These are phyloP conservation scores for Alternaria longipes DNA, from an alignment of 2,329 filamentous ascomycete species.

Conservation along the genomic window DNA sequence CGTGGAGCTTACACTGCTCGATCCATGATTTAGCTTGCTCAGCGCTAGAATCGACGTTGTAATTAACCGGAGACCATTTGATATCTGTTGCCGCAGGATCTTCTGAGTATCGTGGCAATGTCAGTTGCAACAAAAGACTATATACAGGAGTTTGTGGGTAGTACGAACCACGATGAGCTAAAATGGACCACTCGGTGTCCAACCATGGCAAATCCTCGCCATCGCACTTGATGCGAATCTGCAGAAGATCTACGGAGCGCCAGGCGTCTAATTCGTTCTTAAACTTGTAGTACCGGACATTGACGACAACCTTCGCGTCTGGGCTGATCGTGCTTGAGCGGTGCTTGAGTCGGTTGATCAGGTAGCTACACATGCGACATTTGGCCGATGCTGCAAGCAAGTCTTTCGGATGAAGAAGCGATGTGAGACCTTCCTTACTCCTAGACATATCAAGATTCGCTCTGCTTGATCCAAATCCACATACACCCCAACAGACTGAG, in stretches of 20 bases:
- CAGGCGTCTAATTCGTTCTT: background rate
- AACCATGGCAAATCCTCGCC: background rate
- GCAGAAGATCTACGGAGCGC: background rate
- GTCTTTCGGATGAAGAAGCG: background rate
- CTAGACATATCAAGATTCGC: background rate
- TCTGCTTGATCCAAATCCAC: conserved; percentile 1
- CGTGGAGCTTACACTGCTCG: background rate
- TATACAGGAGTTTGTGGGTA: background rate
- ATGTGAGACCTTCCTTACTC: background rate
- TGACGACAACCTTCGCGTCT: background rate
- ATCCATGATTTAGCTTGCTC: background rate
- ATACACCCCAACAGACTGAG: background rate
- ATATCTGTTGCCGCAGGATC: background rate
- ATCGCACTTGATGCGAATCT: background rate
- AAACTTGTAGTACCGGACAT: background rate
- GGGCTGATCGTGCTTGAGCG: background rate
- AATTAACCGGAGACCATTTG: background rate
- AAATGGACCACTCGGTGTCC: background rate
- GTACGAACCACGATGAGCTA: background rate
- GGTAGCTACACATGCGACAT: background rate
- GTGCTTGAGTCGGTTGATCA: background rate
- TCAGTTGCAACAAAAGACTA: background rate
- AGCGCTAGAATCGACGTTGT: background rate
- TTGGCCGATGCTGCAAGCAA: background rate
- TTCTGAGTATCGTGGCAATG: background rate